phyloP scores from a whole-genome alignment of 202 grass and related monocot species.

The Brachypodium distachyon region DNA sequence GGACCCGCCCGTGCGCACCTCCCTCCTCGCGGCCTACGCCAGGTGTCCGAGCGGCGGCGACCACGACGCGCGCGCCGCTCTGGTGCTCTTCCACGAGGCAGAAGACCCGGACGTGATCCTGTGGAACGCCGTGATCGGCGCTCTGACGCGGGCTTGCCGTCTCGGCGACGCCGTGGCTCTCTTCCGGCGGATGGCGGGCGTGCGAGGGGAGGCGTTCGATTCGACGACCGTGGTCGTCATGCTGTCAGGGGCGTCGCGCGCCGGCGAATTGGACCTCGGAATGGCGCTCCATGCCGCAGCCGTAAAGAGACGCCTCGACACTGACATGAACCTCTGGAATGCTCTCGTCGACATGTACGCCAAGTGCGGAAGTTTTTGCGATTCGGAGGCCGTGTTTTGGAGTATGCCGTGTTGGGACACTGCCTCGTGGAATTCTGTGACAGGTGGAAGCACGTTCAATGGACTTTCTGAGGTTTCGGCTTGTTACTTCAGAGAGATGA shows the following conservation, averaged over 20 bases:
- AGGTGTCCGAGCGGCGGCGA: slow-evolving; percentile 10
- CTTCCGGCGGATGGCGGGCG: slow-evolving; percentile 38
- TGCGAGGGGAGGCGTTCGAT: slow-evolving; percentile 34
- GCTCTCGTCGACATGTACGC: slow-evolving; percentile 77
- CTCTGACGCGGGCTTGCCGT: neutral
- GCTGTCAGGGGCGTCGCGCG: slow-evolving; percentile 47
- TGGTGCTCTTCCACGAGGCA: slow-evolving; percentile 40
- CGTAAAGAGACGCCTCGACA: slow-evolving; percentile 26
- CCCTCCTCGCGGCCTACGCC: slow-evolving; percentile 58
- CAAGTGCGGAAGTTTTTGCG: slow-evolving; percentile 29
- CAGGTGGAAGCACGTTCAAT: slow-evolving; percentile 47
- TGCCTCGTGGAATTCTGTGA: slow-evolving; percentile 71
- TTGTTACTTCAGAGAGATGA: slow-evolving; percentile 67
- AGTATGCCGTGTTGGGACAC: slow-evolving; percentile 48
- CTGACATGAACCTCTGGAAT: slow-evolving; percentile 35
- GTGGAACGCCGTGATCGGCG: slow-evolving; percentile 64
- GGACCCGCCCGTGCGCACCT: slow-evolving; percentile 60
- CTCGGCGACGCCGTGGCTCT: slow-evolving; percentile 21
- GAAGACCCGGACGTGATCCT: slow-evolving; percentile 38
- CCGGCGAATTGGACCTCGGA: slow-evolving; percentile 19
- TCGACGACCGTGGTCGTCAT: slow-evolving; percentile 48
- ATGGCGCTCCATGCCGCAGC: slow-evolving; percentile 35
- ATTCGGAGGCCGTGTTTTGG: slow-evolving; percentile 43
- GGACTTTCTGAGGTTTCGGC: slow-evolving; percentile 19
- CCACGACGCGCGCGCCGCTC: slow-evolving; percentile 24